Evolutionary conservation across 1,284 basidiomycete species (phyloP), one percentile per base, ranked within the genome.

Genomic region (Ustilago cynodontis): DNA sequence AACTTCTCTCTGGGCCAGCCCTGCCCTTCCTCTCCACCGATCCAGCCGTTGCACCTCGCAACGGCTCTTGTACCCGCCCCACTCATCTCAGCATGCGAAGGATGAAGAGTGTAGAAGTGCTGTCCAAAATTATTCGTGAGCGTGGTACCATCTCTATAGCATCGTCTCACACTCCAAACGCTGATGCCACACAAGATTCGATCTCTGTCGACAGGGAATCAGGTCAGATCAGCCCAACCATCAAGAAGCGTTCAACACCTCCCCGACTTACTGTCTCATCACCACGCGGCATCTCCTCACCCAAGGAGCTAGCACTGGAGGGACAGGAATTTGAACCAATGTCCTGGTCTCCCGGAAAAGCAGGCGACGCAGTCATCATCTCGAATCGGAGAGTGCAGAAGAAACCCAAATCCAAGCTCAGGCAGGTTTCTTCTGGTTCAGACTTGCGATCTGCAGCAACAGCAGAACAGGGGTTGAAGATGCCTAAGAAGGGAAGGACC

Each of bases 101-200:
- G 7, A 77, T 77, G 70, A 73, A 77, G 56, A 70, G 65, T 47
- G 71, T 79, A 61, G 77, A 79, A 39, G 68, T 74, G 29, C 70
- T 79, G 26, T 56, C 56, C 67, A 71, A 71, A 49, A 68, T 75
- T 56, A 60, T 79, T 16, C 57, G 61, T 22, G 68, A 71, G 24
- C 65, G 65, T 5, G 65, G 65, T 29, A 51, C 64, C 52, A 24
- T 70, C 54, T 50, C 41, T 18, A 2, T n/a, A 8, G n/a, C 31
- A 20, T 26, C 52, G 13, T 11, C 55, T 10, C n/a, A 35, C 31
- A 35, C 37, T 1, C 1, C 37, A n/a, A n/a, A n/a, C n/a, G n/a
- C n/a, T n/a, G 11, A 22, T 1, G n/a, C n/a, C 20, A 9, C 41
- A 43, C 14, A 22, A 16, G 24, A 39, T 13, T 37, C 54, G 14